These are phyloP conservation scores for Canna indica DNA, from an alignment of 176 grass and related monocot species.

Conservation along the genomic window DNA sequence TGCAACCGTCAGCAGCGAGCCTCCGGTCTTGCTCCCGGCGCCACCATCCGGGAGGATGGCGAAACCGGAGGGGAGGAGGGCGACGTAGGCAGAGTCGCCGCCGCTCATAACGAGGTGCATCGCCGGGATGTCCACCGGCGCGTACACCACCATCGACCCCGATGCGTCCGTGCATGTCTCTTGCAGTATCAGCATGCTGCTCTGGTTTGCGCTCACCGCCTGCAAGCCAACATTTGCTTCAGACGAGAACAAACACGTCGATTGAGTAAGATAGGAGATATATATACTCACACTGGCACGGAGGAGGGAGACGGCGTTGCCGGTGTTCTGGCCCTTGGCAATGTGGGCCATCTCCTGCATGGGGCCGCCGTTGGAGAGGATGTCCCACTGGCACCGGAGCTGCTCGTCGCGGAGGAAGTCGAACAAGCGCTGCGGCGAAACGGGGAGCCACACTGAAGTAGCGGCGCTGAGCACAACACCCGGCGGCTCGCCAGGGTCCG, in stretches of 20 bases:
- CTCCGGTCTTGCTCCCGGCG: neutral
- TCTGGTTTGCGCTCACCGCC: constrained; percentile 45
- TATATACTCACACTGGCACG: constrained; percentile 55
- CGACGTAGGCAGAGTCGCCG: constrained; percentile 52
- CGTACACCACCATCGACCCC: constrained; percentile 75
- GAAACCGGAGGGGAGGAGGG: constrained; percentile 72
- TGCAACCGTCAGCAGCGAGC: constrained; percentile 73
- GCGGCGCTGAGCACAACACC: constrained; percentile 87
- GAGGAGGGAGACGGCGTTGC: constrained; percentile 79
- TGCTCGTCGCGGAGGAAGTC: constrained; percentile 64
- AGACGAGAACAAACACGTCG: neutral
- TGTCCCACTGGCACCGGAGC: constrained; percentile 78
- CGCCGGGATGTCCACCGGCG: constrained; percentile 77
- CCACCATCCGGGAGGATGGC: constrained; percentile 49
- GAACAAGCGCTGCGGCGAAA: constrained; percentile 52
- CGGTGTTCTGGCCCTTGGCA: constrained; percentile 69
- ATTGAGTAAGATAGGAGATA: too few species aligned
- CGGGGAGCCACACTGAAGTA: constrained; percentile 74
- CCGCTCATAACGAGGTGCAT: constrained; percentile 84
- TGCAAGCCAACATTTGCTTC: constrained; percentile 9
- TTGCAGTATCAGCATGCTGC: constrained; percentile 89
- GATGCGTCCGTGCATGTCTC: constrained; percentile 69
- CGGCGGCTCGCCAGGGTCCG: constrained; percentile 76
- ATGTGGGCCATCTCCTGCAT: constrained; percentile 89
- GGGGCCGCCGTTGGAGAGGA: constrained; percentile 72